Evolutionary conservation across 2,329 filamentous ascomycete genomes (phyloP).

Genomic region (Thelonectria blattea): DNA sequence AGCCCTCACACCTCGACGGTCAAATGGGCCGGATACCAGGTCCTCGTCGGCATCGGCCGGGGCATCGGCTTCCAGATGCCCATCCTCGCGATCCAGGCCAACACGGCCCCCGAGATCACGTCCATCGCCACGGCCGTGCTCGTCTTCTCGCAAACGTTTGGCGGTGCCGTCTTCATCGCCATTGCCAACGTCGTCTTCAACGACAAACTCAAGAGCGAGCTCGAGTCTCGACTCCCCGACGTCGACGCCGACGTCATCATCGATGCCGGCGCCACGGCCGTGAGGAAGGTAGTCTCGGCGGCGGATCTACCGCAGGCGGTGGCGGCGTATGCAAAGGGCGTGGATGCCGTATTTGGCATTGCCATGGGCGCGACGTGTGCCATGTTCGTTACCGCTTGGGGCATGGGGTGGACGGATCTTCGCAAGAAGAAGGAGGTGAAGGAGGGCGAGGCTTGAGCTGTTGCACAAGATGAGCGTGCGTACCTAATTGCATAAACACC

Average conservation of each 20-base stretch:
- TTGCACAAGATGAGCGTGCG: neutral
- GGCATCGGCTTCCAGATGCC: constrained; percentile 53
- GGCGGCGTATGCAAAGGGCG: constrained; percentile 47
- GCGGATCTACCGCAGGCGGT: constrained; percentile 45
- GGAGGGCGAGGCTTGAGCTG: constrained; percentile 26
- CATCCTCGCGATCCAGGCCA: constrained; percentile 40
- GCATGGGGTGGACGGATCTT: constrained; percentile 55
- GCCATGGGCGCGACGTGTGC: constrained; percentile 40
- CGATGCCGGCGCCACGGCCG: constrained; percentile 50
- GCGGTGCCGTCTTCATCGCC: constrained; percentile 55
- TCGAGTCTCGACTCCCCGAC: constrained; percentile 40
- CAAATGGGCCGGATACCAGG: constrained; percentile 54
- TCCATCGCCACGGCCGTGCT: constrained; percentile 40
- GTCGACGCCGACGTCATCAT: constrained; percentile 43
- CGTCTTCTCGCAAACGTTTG: constrained; percentile 38
- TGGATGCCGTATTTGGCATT: constrained; percentile 40
- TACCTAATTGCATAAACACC: neutral
- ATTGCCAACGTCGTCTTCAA: constrained; percentile 40
- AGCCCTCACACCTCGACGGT: constrained; percentile 41
- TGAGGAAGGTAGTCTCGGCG: constrained; percentile 42
- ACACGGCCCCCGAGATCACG: constrained; percentile 30
- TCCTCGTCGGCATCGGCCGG: constrained; percentile 49
- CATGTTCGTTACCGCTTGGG: constrained; percentile 46
- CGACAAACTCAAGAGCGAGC: constrained; percentile 40
- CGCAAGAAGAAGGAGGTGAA: constrained; percentile 42